phyloP scores from a whole-genome alignment of 352 stramenopile genomes.

The Phytophthora megakarya region DNA sequence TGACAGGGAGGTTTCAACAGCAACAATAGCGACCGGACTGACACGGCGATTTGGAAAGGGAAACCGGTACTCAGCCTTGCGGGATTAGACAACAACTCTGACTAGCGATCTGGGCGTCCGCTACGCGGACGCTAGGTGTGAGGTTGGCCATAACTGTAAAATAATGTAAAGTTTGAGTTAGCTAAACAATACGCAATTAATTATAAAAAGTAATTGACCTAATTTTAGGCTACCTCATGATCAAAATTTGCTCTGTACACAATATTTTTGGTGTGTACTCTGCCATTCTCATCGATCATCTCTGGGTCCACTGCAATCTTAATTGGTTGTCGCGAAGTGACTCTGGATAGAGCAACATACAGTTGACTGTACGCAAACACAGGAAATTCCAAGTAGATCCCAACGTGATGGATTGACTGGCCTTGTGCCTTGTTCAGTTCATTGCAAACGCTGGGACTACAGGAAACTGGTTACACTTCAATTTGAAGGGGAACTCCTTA shows the following conservation, averaged over 20 bases:
- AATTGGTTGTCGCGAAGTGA: too few species aligned
- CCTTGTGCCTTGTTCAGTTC: not conserved
- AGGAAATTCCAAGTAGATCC: not conserved
- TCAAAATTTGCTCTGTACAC: too few species aligned
- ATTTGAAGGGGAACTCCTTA: too few species aligned
- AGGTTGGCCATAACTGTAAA: not conserved
- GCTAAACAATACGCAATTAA: not conserved
- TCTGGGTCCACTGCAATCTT: too few species aligned
- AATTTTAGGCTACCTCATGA: too few species aligned
- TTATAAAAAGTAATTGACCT: too few species aligned
- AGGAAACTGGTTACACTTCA: too few species aligned
- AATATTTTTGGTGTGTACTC: too few species aligned
- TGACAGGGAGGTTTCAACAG: too few species aligned
- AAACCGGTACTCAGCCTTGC: conserved; percentile 15
- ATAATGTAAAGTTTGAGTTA: not conserved
- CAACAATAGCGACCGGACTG: conserved; percentile 1
- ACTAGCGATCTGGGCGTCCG: not conserved
- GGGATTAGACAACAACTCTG: conserved; percentile 6
- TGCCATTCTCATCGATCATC: too few species aligned
- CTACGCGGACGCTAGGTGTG: not conserved
- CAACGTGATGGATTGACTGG: too few species aligned
- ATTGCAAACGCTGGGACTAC: not conserved
- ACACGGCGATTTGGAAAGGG: conserved; percentile 22
- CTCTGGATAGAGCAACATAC: too few species aligned
- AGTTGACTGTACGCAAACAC: not conserved